Evolutionary conservation across 2,329 filamentous ascomycete species (phyloP).

Genomic region (Botrytis elliptica): DNA sequence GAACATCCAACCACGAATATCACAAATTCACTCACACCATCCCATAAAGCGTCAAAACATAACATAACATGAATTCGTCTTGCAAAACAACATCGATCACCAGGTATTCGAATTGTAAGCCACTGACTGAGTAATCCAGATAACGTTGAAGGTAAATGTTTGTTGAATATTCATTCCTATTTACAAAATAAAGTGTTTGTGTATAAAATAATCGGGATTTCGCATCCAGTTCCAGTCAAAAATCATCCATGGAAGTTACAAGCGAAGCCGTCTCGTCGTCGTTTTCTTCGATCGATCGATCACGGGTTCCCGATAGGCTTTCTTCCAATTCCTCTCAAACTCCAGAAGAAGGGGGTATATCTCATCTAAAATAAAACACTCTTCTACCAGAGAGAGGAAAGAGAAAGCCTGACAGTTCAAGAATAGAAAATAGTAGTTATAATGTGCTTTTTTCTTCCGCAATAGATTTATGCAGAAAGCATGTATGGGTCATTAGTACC

Average conservation of each 20-base stretch:
- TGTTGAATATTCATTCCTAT: constrained; percentile 11
- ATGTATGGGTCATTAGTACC: constrained; percentile 67
- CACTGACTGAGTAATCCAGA: not conserved
- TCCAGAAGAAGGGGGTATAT: constrained; percentile 10
- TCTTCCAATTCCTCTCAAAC: constrained; percentile 11
- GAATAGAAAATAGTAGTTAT: constrained; percentile 5
- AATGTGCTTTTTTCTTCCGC: too few relatives aligned
- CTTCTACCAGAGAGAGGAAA: constrained; percentile 17
- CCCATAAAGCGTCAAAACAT: not conserved
- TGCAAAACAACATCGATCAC: not conserved
- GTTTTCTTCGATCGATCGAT: constrained; percentile 1
- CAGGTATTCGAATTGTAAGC: not conserved
- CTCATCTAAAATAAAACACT: constrained; percentile 11
- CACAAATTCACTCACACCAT: not conserved
- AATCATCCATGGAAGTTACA: not conserved
- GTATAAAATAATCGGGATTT: constrained; percentile 15
- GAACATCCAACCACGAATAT: not conserved
- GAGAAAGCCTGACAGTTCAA: constrained; percentile 18
- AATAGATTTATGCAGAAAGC: constrained; percentile 59
- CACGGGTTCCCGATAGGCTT: constrained; percentile 17
- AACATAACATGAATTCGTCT: not conserved
- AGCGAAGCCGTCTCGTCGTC: constrained; percentile 10
- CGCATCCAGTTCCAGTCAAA: not conserved
- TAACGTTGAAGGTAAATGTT: not conserved
- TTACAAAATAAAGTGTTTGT: constrained; percentile 12